Conservation (phyloP, 139 green algal species). For the Yamagishiella unicocca region DNA sequence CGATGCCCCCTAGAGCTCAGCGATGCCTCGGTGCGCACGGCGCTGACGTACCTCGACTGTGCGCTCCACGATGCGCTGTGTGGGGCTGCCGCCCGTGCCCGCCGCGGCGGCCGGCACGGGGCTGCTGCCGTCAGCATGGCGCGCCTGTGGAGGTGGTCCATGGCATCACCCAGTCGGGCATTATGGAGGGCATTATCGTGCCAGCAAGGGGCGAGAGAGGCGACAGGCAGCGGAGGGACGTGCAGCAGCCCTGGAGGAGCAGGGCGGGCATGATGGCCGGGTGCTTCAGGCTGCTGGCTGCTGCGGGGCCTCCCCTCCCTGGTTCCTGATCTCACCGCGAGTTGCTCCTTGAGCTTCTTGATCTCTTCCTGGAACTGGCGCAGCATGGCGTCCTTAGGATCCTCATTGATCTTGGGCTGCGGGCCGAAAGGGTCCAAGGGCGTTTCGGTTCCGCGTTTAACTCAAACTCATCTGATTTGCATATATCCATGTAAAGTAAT, state of each 20-base stretch:
- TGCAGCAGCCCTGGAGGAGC: too few relatives aligned
- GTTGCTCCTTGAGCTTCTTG: constrained; percentile 77
- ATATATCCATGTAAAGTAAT: too few relatives aligned
- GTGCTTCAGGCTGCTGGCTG: too few relatives aligned
- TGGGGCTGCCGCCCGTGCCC: constrained; percentile 25
- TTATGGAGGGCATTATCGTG: too few relatives aligned
- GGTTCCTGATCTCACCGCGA: constrained; percentile 61
- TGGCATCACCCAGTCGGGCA: too few relatives aligned
- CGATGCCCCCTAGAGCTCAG: too few relatives aligned
- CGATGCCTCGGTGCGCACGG: too few relatives aligned
- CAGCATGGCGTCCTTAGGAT: constrained; percentile 91
- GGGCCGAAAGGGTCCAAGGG: neutral
- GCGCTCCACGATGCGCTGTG: constrained; percentile 57
- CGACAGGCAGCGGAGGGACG: neutral
- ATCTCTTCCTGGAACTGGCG: constrained; percentile 92
- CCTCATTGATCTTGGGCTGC: constrained; percentile 83
- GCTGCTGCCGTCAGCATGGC: constrained; percentile 9
- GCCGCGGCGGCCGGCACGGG: neutral
- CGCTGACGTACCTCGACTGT: constrained; percentile 49
- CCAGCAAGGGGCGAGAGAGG: neutral
- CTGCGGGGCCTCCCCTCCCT: too few relatives aligned
- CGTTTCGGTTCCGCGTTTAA: too few relatives aligned
- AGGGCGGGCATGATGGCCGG: too few relatives aligned
- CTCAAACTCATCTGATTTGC: too few relatives aligned
- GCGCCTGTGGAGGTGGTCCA: constrained; percentile 3